Percentiles rank a stretch among this genome's conserved stretches.
phyloP scores from a whole-genome alignment of 306 rosid species.

The Cucurbita ficifolia region DNA sequence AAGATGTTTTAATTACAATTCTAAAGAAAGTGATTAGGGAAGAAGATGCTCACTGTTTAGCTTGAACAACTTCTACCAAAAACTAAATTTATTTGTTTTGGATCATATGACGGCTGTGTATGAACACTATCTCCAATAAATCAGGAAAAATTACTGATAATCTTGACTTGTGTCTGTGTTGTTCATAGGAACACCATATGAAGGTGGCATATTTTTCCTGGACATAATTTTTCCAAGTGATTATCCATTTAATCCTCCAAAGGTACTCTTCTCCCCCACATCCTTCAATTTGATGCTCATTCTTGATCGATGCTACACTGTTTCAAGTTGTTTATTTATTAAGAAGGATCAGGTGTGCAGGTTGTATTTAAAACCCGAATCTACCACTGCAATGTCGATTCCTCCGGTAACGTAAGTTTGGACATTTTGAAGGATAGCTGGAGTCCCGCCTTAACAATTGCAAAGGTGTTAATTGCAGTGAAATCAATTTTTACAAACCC shows the following conservation, averaged over 20 bases:
- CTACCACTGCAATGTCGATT: constrained; percentile 75
- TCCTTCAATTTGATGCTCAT: neutral
- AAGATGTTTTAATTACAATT: neutral
- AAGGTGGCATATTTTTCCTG: constrained; percentile 80
- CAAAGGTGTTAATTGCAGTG: constrained; percentile 60
- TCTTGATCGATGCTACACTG: neutral
- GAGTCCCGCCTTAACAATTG: constrained; percentile 89
- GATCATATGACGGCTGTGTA: neutral
- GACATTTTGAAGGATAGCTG: constrained; percentile 70
- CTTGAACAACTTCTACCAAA: too few species aligned
- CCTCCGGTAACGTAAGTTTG: constrained; percentile 43
- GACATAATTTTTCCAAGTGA: constrained; percentile 65
- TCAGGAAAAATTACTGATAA: neutral
- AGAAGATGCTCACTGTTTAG: neutral
- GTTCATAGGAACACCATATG: constrained; percentile 60
- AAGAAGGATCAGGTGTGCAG: constrained; percentile 26
- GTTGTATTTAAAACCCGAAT: constrained; percentile 76
- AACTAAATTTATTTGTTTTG: neutral
- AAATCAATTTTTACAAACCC: constrained; percentile 55
- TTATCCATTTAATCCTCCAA: constrained; percentile 80
- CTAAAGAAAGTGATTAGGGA: neutral
- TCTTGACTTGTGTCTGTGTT: constrained; percentile 5
- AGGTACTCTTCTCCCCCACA: constrained; percentile 22
- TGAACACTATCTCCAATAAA: neutral
- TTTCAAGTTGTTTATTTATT: neutral